Evolutionary conservation across 805 yeast species (phyloP), one percentile per base, ranked within the genome.

Genomic region (Wickerhamiella nectarea): DNA sequence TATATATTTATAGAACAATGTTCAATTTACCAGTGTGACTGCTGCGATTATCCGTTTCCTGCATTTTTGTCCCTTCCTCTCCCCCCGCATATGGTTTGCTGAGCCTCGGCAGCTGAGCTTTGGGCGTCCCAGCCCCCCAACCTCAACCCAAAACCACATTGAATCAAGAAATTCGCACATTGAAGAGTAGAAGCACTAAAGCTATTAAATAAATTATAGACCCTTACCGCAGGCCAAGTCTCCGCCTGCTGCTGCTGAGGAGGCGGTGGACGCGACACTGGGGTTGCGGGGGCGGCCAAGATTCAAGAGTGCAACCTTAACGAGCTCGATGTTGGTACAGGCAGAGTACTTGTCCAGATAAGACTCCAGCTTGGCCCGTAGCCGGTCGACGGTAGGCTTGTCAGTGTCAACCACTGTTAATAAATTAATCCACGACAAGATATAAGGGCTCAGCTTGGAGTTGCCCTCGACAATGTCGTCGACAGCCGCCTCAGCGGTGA

Each of bases 401-500:
- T 62, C 65, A 50, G 67, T 52, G 29, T 61, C 62, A 11, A 69
- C 55, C 4, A 62, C 63, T 22, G 61, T 60, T 31, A 70, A 64
- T 44, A 81, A 66, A 53, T 79, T 79, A 50, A 80, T 58, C 57
- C 70, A 75, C 4, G 78, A 71, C 34, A 76, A 60, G 7, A 80
- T 56, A 35, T 31, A 43, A 3, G 36, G 48, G 35, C 15, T 29
- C 25, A 26, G 22, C 8, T 7, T 21, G 12, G 41, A 12, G n/a
- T 35, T 24, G 14, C 39, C 40, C 15, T 10, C 15, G 9, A 33
- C 22, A 15, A 41, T 14, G 22, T 29, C 39, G 21, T 37, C 37
- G 18, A 47, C 50, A 6, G 53, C 46, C 10, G 40, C 47, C 4
- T 51, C 43, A 3, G 50, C 40, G 14, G 41, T 47, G 17, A 26